phyloP scores from a whole-genome alignment of 177 flowering plant species.

The Telopea speciosissima region DNA sequence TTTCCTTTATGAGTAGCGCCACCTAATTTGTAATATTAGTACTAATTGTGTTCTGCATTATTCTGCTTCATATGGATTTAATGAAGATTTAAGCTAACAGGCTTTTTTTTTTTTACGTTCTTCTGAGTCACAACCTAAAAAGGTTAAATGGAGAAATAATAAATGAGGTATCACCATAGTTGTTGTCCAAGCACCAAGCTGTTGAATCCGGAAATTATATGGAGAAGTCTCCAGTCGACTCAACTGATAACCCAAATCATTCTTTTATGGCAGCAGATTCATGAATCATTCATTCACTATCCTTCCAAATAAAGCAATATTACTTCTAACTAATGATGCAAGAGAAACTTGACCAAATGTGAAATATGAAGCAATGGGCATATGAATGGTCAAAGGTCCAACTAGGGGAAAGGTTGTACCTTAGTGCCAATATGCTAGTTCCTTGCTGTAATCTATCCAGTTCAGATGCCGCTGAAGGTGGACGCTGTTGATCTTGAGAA shows the following conservation, averaged over 20 bases:
- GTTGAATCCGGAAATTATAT: not conserved
- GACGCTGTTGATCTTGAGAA: slow-evolving; percentile 21
- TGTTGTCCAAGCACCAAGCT: not conserved
- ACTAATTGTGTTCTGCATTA: slow-evolving; percentile 26
- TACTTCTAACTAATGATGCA: not conserved
- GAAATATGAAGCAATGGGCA: not conserved
- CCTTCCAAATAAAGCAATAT: no score
- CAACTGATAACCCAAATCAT: no score
- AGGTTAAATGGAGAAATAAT: no score
- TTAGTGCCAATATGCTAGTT: slow-evolving; percentile 29
- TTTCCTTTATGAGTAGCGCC: not conserved
- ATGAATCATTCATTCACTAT: no score
- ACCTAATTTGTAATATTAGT: not conserved
- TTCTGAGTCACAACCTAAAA: no score
- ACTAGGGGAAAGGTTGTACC: slow-evolving; percentile 21
- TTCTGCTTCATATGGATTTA: slow-evolving; percentile 25
- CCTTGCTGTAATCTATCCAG: slow-evolving; percentile 18
- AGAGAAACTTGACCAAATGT: not conserved
- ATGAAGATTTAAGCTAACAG: not conserved
- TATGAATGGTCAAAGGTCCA: not conserved
- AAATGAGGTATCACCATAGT: no score
- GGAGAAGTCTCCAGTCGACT: not conserved
- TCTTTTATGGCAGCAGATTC: not conserved
- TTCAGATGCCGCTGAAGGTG: slow-evolving; percentile 13
- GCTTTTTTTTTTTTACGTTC: no score